Evolutionary conservation across 352 stramenopile species (phyloP), one percentile per base, ranked within the genome.

Genomic region (Phytophthora palmivora): DNA sequence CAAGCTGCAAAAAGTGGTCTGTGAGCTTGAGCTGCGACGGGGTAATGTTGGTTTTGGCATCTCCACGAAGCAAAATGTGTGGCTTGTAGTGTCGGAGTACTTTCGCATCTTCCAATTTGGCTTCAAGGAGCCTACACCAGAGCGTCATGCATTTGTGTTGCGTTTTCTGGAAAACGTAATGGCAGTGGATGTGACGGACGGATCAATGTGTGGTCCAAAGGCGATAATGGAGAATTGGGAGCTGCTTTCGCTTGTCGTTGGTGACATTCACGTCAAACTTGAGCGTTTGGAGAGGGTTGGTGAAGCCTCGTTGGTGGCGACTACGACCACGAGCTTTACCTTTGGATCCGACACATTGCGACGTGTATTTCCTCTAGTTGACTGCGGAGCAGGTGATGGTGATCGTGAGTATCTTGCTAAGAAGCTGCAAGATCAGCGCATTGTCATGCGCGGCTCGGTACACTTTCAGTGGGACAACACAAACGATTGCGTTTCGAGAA

Each of bases 371-470:
- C 38, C 38, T 33, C 51, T 50, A n/a, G 8, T 50, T n/a, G 26
- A 12, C 1, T 21, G 32, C 2, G 47, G 16, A 30, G 33, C 41
- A 15, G 30, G 30, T 34, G 30, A 7, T 34, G 11, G 11, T 32
- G 39, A 46, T 19, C 2, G 6, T 32, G 32, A 28, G n/a, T 16
- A 15, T 22, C 8, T 64, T 15, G 28, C 21, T 8, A n/a, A 18
- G 16, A 58, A 52, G 16, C 21, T 64, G 21, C 19, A 46, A 28
- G 38, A 22, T 16, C 38, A 56, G 15, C 19, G 19, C 12, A 19
- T 58, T 11, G 21, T 49, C 1, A 58, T 64, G 46, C 38, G 22
- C n/a, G 48, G 46, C 0, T 64, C 56, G 16, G 57, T 59, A 15
- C 41, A 5, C 6, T 58, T 65, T 32, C 21, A 46, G 3, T 65